Evolutionary conservation across 2,329 filamentous ascomycete species (phyloP).

Genomic region (Tolypocladium endophyticum): DNA sequence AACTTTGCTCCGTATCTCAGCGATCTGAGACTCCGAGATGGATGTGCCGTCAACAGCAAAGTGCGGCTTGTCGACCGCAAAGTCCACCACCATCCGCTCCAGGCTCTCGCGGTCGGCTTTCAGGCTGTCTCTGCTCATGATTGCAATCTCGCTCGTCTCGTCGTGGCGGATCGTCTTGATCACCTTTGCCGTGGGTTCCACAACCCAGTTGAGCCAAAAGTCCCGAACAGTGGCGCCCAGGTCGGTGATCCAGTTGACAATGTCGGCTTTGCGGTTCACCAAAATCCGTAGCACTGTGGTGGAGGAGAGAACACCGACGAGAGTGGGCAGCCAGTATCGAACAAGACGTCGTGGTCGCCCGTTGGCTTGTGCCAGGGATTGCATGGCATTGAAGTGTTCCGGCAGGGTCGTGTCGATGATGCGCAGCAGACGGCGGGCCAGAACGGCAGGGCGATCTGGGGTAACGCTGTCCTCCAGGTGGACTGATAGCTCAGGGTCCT

Average conservation of each 20-base stretch:
- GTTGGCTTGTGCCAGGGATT: constrained; percentile 46
- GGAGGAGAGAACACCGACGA: constrained; percentile 64
- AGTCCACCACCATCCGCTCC: constrained; percentile 97
- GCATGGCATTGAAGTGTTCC: constrained; percentile 49
- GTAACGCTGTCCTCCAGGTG: constrained; percentile 35
- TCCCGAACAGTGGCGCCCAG: constrained; percentile 70
- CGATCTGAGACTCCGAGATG: constrained; percentile 59
- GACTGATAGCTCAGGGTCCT: constrained; percentile 47
- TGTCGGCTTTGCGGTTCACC: constrained; percentile 62
- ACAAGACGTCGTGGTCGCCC: constrained; percentile 67
- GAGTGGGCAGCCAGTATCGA: constrained; percentile 80
- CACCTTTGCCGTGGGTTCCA: constrained; percentile 74
- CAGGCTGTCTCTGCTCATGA: constrained; percentile 90
- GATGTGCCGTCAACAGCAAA: constrained; percentile 37
- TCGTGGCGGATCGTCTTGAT: constrained; percentile 91
- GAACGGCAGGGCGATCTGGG: constrained; percentile 41
- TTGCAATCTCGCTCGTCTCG: constrained; percentile 82
- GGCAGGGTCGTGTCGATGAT: constrained; percentile 63
- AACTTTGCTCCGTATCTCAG: constrained; percentile 67
- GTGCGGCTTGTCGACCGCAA: constrained; percentile 72
- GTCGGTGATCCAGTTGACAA: constrained; percentile 69
- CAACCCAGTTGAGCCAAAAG: constrained; percentile 95
- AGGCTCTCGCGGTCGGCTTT: constrained; percentile 83
- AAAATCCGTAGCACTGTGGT: constrained; percentile 77
- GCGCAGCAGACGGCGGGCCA: constrained; percentile 56